These are phyloP conservation scores for button mushroom (Agaricus bisporus) DNA, from an alignment of 768 basidiomycete genomes.

Conservation along the genomic window DNA sequence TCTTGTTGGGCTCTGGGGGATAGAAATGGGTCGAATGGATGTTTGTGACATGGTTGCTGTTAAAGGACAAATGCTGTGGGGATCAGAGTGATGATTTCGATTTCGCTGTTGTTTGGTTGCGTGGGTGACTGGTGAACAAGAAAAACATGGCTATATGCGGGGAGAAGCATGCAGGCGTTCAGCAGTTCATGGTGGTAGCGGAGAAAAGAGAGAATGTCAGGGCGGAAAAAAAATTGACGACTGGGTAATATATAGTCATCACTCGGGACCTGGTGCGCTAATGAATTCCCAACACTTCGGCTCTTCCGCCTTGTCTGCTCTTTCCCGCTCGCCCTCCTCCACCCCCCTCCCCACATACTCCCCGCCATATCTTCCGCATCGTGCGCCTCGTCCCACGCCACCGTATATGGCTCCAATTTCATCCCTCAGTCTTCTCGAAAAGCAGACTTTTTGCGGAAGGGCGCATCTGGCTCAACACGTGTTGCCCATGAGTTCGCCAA, in stretches of 20 bases:
- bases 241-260: slow-evolving; percentile 1
- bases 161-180: not conserved
- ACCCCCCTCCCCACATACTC: not conserved
- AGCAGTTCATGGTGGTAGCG: slow-evolving; percentile 4
- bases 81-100: not conserved
- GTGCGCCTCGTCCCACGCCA: not conserved
- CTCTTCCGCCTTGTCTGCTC: not conserved
- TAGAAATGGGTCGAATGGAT: not conserved
- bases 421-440: not conserved
- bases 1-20: not conserved
- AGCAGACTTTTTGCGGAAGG: not conserved
- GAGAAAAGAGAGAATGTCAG: not conserved
- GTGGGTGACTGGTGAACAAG: not conserved
- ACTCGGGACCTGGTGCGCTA: slow-evolving; percentile 9
- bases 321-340: not conserved
- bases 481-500: slow-evolving; percentile 6
- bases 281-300: not conserved
- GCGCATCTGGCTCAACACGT: slow-evolving; percentile 5
- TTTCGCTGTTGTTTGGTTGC: no score
- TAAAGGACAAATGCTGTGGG: not conserved
- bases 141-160: slow-evolving; percentile 4
- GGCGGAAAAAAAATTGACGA: not conserved
- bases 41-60: not conserved
- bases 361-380: not conserved
- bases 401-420: not conserved